phyloP scores from a whole-genome alignment of 2,329 filamentous ascomycete genomes.

The Penicillium vulpinum region DNA sequence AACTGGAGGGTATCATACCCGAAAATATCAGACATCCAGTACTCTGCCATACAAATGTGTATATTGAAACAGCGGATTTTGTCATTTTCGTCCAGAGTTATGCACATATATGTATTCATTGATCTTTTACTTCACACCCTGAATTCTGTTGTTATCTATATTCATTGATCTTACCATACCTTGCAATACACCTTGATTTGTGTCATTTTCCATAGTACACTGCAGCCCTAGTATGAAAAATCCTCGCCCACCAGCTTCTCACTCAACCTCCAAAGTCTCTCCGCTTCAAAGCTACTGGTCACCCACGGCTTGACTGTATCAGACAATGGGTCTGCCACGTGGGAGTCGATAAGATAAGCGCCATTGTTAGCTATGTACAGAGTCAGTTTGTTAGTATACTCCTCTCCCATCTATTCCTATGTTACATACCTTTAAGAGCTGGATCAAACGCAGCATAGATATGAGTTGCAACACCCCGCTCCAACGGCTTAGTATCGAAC shows the following conservation, averaged over 20 bases:
- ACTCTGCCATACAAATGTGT: too few relatives aligned
- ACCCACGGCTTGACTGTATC: conserved; percentile 34
- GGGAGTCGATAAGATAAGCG: conserved; percentile 46
- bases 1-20: too few relatives aligned
- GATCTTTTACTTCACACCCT: too few relatives aligned
- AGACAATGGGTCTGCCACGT: conserved; percentile 38
- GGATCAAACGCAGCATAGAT: conserved; percentile 37
- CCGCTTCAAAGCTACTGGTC: conserved; percentile 33
- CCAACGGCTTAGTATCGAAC: conserved; percentile 23
- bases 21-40: too few relatives aligned
- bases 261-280: conserved; percentile 49
- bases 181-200: too few relatives aligned
- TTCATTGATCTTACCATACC: too few relatives aligned
- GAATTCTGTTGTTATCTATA: too few relatives aligned
- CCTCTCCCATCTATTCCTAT: neutral
- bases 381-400: neutral
- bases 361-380: conserved; percentile 34
- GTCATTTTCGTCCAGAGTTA: too few relatives aligned
- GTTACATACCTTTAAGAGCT: conserved; percentile 18
- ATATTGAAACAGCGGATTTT: too few relatives aligned
- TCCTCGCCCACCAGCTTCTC: conserved; percentile 46
- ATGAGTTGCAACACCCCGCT: conserved; percentile 35
- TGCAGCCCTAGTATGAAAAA: conserved; percentile 30
- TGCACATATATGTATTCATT: too few relatives aligned
- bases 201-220: too few relatives aligned